Conservation (phyloP, 2,329 filamentous ascomycete species). For the Paramyrothecium sp. region DNA sequence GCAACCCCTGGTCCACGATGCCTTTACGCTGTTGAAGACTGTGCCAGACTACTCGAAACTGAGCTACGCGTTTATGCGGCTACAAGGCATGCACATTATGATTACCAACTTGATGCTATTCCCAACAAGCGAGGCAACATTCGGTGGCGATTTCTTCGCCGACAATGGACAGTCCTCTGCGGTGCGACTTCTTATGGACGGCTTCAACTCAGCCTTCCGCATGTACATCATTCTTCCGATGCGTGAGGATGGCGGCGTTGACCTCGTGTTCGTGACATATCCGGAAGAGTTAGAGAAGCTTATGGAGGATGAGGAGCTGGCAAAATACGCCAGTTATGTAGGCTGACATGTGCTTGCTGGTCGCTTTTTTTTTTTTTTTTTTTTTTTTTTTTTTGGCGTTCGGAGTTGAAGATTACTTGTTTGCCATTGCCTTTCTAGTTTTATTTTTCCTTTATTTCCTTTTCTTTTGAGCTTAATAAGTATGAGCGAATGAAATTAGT, state of each 20-base stretch:
- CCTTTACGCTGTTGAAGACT: conserved; percentile 21
- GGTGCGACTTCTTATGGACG: background rate
- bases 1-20: conserved; percentile 23
- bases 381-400: background rate
- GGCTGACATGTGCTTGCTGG: background rate
- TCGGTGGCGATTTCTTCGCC: conserved; percentile 15
- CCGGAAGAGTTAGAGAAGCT: background rate
- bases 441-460: no score
- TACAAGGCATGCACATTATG: conserved; percentile 24
- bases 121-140: conserved; percentile 21
- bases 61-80: conserved; percentile 21
- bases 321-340: background rate
- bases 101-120: conserved; percentile 28
- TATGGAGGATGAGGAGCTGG: background rate
- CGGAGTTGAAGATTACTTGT: background rate
- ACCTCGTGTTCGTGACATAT: background rate
- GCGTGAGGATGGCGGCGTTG: background rate
- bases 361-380: background rate
- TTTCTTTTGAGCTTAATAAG: no score
- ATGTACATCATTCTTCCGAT: background rate
- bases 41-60: conserved; percentile 21
- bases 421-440: no score
- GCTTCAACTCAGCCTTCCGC: background rate
- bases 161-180: background rate
- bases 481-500: no score